Evolutionary conservation across 2,329 filamentous ascomycete genomes (phyloP).

Genomic region (Trichoderma oligosporum): DNA sequence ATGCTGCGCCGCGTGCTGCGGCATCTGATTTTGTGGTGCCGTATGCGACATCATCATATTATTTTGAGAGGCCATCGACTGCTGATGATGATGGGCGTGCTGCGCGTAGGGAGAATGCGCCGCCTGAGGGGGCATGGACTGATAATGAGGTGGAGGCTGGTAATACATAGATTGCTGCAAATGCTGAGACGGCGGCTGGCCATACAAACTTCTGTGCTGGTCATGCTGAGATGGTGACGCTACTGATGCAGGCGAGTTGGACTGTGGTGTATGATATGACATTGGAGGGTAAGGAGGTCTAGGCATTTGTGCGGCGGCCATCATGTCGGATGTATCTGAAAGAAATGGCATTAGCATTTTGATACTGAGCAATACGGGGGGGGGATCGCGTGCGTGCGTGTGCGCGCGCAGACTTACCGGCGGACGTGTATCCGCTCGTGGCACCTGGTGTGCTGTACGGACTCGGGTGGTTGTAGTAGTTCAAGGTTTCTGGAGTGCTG

Average conservation of each 20-base stretch:
- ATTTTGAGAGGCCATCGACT: slow-evolving; percentile 61
- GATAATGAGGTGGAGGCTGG: slow-evolving; percentile 56
- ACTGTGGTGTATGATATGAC: slow-evolving; percentile 88
- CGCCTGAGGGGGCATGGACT: slow-evolving; percentile 62
- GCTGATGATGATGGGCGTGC: slow-evolving; percentile 48
- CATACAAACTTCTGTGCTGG: slow-evolving; percentile 83
- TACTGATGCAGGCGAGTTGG: slow-evolving; percentile 89
- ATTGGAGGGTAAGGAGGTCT: slow-evolving; percentile 82
- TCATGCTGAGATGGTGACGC: slow-evolving; percentile 86
- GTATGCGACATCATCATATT: slow-evolving; percentile 65
- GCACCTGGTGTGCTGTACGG: slow-evolving; percentile 80
- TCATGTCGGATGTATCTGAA: slow-evolving; percentile 60
- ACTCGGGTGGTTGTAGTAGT: slow-evolving; percentile 75
- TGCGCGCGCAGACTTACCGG: slow-evolving; percentile 57
- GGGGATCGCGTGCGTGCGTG: slow-evolving; percentile 19
- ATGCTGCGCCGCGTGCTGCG: slow-evolving; percentile 56
- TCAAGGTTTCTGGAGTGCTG: slow-evolving; percentile 61
- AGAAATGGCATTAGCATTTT: slow-evolving; percentile 4
- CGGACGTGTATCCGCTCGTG: slow-evolving; percentile 79
- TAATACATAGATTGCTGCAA: slow-evolving; percentile 80
- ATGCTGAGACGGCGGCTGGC: slow-evolving; percentile 72
- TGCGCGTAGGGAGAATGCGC: slow-evolving; percentile 59
- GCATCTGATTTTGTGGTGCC: slow-evolving; percentile 54
- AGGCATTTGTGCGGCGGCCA: slow-evolving; percentile 65
- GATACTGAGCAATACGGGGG: background rate